Base-by-base conservation (phyloP, 2,329 filamentous ascomycete species). In the Orbilia javanica region DNA sequence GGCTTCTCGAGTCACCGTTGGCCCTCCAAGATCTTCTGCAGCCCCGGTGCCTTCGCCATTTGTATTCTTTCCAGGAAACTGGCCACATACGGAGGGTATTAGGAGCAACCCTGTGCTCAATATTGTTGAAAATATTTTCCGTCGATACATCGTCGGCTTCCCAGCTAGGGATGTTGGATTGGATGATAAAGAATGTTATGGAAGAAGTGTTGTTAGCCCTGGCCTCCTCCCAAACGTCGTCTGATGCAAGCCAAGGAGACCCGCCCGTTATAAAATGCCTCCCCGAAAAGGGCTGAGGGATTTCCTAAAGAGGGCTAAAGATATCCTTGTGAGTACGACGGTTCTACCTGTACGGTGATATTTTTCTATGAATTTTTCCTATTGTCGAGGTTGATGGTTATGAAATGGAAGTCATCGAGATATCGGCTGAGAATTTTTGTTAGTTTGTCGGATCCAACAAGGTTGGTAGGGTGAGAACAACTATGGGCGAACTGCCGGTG, bases 141-240 rank as follows among this genome's bases (percentile, higher is more conserved):
- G 52, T 22, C 74, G 67, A 72, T 71, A 50, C 74, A 78, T 78
- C 20, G 34, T 68, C 25, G 48, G n/a, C 36, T 50, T n/a, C 65
- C 39, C 48, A 42, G 34, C 60, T 68, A 53, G n/a, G n/a, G 34
- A 55, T 66, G 74, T 72, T 62, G 60, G 39, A 57, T 50, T 57
- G 25, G n/a, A n/a, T n/a, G n/a, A n/a, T n/a, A n/a, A 67, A 31
- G 34, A 66, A 44, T 31, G 52, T 44, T 60, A 15, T 48, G 57
- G 46, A 55, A 50, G 67, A 64, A 69, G 74, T 78, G 74, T 78
- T 78, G 74, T 68, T 55, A 44, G 72, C 36, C 52, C 31, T 44
- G 44, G 57, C 55, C 65, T 66, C 42, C 65, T 60, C 55, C 44
- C 53, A 27, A 57, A 57, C n/a, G 50, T 31, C 8, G 50, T 46